phyloP scores from a whole-genome alignment of 345 rosid genomes.

The Psidium friedrichsthalianum region DNA sequence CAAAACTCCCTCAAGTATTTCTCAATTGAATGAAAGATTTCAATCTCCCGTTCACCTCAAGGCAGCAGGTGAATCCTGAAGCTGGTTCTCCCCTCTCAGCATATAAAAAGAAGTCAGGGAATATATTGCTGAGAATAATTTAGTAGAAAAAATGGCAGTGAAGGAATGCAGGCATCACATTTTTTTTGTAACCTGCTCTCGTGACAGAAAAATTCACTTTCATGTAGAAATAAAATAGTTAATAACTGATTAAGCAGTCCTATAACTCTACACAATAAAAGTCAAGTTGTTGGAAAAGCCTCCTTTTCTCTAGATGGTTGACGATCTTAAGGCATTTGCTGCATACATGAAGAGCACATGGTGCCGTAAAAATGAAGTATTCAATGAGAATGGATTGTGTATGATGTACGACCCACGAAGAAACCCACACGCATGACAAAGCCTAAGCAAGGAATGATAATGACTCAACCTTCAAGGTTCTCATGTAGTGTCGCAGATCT shows the following conservation, averaged over 20 bases:
- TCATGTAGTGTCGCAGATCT: constrained; percentile 91
- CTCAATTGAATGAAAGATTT: neutral
- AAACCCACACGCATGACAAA: neutral
- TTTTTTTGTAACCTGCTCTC: neutral
- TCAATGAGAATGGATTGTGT: neutral
- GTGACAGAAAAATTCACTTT: neutral
- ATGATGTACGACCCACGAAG: neutral
- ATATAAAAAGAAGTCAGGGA: neutral
- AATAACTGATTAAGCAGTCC: neutral
- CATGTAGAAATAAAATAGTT: neutral
- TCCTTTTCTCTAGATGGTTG: neutral
- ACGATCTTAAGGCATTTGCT: neutral
- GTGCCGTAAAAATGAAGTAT: neutral
- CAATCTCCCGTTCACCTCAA: neutral
- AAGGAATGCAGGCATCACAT: neutral
- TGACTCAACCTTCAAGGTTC: constrained; percentile 82
- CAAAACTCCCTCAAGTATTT: neutral
- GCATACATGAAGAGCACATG: neutral
- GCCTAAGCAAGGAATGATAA: constrained; percentile 2
- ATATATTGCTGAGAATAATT: neutral
- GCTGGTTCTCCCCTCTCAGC: neutral
- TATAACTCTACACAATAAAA: neutral
- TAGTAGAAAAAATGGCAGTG: neutral
- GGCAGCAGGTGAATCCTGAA: neutral
- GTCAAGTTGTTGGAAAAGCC: neutral